Base-by-base conservation (phyloP, 2,329 filamentous ascomycete genomes). In the Zelopaecilomyces penicillatus region DNA sequence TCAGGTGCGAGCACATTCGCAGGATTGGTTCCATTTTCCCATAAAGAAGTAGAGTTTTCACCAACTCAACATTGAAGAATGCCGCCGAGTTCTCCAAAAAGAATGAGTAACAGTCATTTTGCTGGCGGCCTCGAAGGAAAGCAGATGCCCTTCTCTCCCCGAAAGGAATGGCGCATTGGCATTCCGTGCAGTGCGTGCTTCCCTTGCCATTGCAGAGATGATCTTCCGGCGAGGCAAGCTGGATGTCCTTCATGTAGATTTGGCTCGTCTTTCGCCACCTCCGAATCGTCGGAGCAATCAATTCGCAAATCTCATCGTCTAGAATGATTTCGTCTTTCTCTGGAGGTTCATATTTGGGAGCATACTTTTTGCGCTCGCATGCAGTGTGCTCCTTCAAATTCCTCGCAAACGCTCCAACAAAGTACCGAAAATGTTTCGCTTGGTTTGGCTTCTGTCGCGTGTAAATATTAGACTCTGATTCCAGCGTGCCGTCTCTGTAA, bases 1-100 rank as follows among this genome's bases (percentile, higher is more conserved):
- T 29, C 2, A 47, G 43, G 11, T 44, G 40, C 7, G 48, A 33
- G 38, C 52, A 51, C 4, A 54, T 33, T 4, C 51, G 46, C 4
- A 56, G 38, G 8, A 57, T 37, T 2, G 45, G 29, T 29, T 54
- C 50, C 52, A 57, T 54, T 11, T 55, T 48, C 3, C 53, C 54
- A 19, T 50, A 37, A 1, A 58, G n/a, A 27, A 56, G 37, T 9
- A 59, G 44, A 1, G 51, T 43, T 42, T 52, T 52, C 30, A 57
- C 38, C 6, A 57, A 9, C 27, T 55, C 49, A 10, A 54, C 30
- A 29, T 51, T 53, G 36, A 43, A 47, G 30, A 52, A 50, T 5
- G 32, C 32, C 12, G 8, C 32, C 2, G 9, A 9, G 32, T 34
- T 34, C 9, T 3, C 32, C 2, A 2, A 9, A 9, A 9, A 9